Conservation (phyloP, 441 rosid species). For the Isatis lusitanica region DNA sequence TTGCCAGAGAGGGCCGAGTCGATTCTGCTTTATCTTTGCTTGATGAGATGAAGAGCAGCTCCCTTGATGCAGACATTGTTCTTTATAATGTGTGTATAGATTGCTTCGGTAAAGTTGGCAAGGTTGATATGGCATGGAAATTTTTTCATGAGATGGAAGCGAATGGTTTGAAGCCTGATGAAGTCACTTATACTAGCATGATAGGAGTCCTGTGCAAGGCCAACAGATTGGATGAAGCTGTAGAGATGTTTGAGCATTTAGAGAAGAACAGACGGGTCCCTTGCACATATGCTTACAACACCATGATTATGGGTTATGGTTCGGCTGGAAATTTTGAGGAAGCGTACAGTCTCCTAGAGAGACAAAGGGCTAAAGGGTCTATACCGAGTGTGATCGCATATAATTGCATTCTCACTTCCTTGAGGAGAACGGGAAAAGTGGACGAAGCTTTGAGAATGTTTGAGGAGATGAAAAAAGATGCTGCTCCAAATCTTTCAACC, state of each 20-base stretch:
- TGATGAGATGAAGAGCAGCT: constrained; percentile 89
- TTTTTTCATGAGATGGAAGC: constrained; percentile 89
- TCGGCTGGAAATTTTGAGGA: constrained; percentile 79
- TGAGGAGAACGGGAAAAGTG: constrained; percentile 64
- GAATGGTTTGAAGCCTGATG: constrained; percentile 71
- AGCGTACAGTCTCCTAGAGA: constrained; percentile 75
- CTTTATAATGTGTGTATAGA: constrained; percentile 95
- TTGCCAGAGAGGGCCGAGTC: constrained; percentile 76
- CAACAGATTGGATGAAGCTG: constrained; percentile 74
- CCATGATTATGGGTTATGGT: constrained; percentile 97
- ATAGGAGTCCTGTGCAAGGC: constrained; percentile 86
- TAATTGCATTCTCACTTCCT: constrained; percentile 88
- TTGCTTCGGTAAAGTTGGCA: constrained; percentile 88
- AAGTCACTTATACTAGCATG: constrained; percentile 90
- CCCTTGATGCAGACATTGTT: constrained; percentile 73
- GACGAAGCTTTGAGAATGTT: constrained; percentile 71
- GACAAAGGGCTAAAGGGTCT: constrained; percentile 85
- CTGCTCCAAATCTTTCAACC: constrained; percentile 70
- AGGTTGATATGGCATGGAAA: constrained; percentile 94
- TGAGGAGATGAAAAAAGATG: constrained; percentile 87
- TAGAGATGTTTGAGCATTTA: constrained; percentile 79
- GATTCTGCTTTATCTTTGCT: constrained; percentile 82
- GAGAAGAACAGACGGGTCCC: constrained; percentile 70
- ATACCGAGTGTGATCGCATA: constrained; percentile 88
- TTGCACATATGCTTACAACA: constrained; percentile 86